phyloP scores from a whole-genome alignment of 176 grass and related monocot genomes.

The Panicum miliaceum region DNA sequence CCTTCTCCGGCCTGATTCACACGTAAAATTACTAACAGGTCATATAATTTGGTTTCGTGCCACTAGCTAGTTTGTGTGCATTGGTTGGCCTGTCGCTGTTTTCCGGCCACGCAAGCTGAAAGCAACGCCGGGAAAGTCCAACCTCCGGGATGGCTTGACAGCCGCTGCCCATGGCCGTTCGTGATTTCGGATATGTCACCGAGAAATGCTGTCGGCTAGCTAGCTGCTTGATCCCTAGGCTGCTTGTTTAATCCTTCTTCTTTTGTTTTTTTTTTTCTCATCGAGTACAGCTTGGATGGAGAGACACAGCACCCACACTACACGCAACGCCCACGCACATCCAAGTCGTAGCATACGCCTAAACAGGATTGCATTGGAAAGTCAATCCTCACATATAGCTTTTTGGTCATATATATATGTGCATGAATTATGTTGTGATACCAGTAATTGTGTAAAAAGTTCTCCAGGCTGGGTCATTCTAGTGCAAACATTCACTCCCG shows the following conservation, averaged over 20 bases:
- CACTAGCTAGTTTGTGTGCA: not conserved
- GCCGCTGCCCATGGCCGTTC: constrained; percentile 38
- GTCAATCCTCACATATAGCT: not conserved
- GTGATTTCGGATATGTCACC: constrained; percentile 52
- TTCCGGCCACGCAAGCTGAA: constrained; percentile 46
- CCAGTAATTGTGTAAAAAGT: too few species aligned
- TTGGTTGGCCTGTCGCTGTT: constrained; percentile 60
- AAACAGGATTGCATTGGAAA: not conserved
- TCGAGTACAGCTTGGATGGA: constrained; percentile 10
- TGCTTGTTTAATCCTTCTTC: not conserved
- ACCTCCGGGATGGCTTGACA: constrained; percentile 46
- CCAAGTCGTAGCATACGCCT: not conserved
- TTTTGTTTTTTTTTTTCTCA: not conserved
- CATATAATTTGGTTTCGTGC: constrained; percentile 50
- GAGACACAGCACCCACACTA: not conserved
- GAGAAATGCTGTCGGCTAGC: constrained; percentile 60
- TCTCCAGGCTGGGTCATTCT: too few species aligned
- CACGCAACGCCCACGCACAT: not conserved
- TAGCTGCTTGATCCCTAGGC: constrained; percentile 14
- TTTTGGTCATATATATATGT: not conserved
- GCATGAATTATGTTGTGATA: not conserved
- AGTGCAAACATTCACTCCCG: too few species aligned
- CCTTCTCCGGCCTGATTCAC: constrained; percentile 27
- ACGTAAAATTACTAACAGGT: not conserved
- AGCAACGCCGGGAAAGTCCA: constrained; percentile 58